These are phyloP conservation scores for Talaromyces piceae DNA, from an alignment of 2,329 filamentous ascomycete species.

Conservation along the genomic window DNA sequence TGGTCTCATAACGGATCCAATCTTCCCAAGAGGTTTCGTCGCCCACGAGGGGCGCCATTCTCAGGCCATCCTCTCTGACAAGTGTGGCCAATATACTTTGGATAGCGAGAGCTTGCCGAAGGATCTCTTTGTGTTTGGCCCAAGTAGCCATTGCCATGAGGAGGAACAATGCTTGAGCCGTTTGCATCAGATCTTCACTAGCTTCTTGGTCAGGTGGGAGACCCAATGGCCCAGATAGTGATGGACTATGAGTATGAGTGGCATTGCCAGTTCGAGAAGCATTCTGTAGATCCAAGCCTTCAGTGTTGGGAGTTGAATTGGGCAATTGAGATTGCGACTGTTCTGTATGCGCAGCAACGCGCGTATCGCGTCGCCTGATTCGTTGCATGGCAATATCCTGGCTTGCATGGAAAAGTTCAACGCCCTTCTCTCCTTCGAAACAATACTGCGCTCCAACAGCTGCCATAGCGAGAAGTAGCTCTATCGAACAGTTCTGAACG, in stretches of 20 bases:
- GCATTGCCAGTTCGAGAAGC: background rate
- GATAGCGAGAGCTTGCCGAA: conserved; percentile 18
- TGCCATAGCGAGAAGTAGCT: conserved; percentile 18
- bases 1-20: conserved; percentile 18
- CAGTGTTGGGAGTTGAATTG: background rate
- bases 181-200: conserved; percentile 16
- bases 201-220: conserved; percentile 11
- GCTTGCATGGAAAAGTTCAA: conserved; percentile 15
- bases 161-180: conserved; percentile 16
- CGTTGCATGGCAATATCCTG: conserved; percentile 17
- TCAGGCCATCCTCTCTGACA: conserved; percentile 18
- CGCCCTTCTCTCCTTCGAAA: conserved; percentile 17
- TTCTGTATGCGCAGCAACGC: conserved; percentile 10
- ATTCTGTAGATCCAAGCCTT: background rate
- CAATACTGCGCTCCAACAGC: conserved; percentile 19
- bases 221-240: conserved; percentile 13
- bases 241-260: conserved; percentile 7
- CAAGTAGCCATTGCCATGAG: conserved; percentile 20
- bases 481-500: conserved; percentile 14
- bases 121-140: conserved; percentile 18
- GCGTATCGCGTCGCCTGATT: conserved; percentile 15
- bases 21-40: conserved; percentile 15
- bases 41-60: conserved; percentile 7
- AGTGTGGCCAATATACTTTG: conserved; percentile 19
- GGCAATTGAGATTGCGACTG: background rate